A percentile compares a stretch with the other conserved stretches of the same genome.
Conservation (phyloP, 73 alveolate genomes). For the Tetrahymena elliotti region DNA sequence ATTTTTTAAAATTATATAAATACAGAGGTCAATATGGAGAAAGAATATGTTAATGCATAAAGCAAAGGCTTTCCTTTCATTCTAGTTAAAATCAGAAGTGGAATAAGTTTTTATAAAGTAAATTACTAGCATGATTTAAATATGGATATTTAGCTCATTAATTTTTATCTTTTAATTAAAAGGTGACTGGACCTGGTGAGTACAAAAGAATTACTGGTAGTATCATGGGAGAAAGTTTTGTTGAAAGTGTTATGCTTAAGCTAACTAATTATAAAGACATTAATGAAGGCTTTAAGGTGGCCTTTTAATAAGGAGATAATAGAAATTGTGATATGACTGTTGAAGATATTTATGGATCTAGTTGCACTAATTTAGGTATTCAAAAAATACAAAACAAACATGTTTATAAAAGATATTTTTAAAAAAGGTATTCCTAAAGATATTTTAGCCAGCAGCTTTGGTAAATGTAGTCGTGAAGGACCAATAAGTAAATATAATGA, state of each 20-base stretch:
- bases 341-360: not conserved
- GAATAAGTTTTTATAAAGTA: not conserved
- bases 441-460: not conserved
- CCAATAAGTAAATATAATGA: not conserved
- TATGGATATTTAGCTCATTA: not conserved
- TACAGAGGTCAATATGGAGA: not conserved
- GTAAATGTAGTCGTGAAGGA: not conserved
- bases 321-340: not conserved
- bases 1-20: not conserved
- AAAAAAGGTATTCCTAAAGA: not conserved
- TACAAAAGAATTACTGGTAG: not conserved
- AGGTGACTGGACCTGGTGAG: not conserved
- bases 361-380: not conserved
- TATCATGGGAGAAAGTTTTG: not conserved
- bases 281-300: not conserved
- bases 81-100: not conserved
- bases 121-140: not conserved
- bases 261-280: not conserved
- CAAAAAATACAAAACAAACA: not conserved
- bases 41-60: not conserved
- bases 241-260: not conserved
- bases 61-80: not conserved
- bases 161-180: not conserved
- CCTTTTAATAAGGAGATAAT: not conserved
- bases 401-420: not conserved